Evolutionary conservation across 441 rosid species (phyloP).

Genomic region (Gossypium gossypioides): DNA sequence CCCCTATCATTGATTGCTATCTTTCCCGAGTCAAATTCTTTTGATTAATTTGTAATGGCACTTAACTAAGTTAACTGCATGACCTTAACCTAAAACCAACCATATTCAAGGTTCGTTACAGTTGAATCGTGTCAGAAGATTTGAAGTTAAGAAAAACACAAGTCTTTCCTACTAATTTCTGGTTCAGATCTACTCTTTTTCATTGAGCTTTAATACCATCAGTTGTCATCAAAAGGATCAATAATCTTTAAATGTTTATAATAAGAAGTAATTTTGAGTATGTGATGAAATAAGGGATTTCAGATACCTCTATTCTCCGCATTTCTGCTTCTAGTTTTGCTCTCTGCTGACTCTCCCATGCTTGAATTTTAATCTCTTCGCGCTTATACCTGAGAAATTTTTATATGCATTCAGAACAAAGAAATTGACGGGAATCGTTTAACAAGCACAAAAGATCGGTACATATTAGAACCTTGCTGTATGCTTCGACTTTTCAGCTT

Average conservation of each 20-base stretch:
- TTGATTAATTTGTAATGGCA: background rate
- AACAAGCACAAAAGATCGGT: background rate
- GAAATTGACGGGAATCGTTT: background rate
- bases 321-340: slow-evolving; percentile 83
- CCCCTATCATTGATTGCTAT: background rate
- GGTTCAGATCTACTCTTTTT: background rate
- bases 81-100: background rate
- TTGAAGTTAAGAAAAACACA: background rate
- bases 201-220: background rate
- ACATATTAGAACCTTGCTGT: slow-evolving; percentile 49
- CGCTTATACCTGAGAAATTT: slow-evolving; percentile 52
- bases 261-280: background rate
- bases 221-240: background rate
- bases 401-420: background rate
- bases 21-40: background rate
- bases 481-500: slow-evolving; percentile 72
- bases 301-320: slow-evolving; percentile 67
- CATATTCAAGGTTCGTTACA: background rate
- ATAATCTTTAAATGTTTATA: background rate
- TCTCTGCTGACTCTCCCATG: slow-evolving; percentile 93
- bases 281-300: background rate
- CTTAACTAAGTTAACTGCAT: background rate
- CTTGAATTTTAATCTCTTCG: slow-evolving; percentile 81
- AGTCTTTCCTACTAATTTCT: background rate
- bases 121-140: background rate